Conservation (phyloP, 2,329 filamentous ascomycete genomes). For the Hortaea werneckii region DNA sequence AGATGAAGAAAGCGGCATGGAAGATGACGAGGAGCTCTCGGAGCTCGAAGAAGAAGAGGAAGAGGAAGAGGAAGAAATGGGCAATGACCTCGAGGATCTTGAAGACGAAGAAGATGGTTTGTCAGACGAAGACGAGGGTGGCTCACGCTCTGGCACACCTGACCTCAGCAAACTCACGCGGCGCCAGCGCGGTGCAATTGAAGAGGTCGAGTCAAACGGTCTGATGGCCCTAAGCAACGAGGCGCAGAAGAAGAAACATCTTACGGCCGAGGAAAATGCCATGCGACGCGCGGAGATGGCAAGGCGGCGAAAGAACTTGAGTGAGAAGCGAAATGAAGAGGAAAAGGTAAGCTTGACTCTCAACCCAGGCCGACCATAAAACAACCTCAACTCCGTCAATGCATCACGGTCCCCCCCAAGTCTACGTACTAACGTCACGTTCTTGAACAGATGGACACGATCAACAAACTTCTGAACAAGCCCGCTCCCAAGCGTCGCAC, state of each 20-base stretch:
- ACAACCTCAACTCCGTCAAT: neutral
- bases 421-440: neutral
- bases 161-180: constrained; percentile 59
- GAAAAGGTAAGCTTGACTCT: constrained; percentile 50
- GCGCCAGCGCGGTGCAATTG: constrained; percentile 51
- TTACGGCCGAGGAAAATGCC: constrained; percentile 62
- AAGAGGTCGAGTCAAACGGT: constrained; percentile 22
- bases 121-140: constrained; percentile 32
- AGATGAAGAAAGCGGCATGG: constrained; percentile 31
- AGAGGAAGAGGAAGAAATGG: constrained; percentile 20
- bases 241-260: constrained; percentile 61
- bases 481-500: constrained; percentile 60
- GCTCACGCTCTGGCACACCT: constrained; percentile 47
- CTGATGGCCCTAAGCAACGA: constrained; percentile 50
- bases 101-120: constrained; percentile 27
- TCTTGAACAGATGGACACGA: constrained; percentile 63
- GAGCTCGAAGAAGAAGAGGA: constrained; percentile 27
- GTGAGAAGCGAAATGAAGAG: constrained; percentile 68
- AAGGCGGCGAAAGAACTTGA: constrained; percentile 60
- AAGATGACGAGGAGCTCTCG: constrained; percentile 40
- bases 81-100: constrained; percentile 33
- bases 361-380: neutral
- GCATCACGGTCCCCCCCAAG: neutral
- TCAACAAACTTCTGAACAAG: constrained; percentile 81
- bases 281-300: constrained; percentile 68